Percentiles rank a stretch among this genome's conserved stretches.
Evolutionary conservation across 805 yeast genomes (phyloP).

Genomic region (Zygoascus ofunaensis): DNA sequence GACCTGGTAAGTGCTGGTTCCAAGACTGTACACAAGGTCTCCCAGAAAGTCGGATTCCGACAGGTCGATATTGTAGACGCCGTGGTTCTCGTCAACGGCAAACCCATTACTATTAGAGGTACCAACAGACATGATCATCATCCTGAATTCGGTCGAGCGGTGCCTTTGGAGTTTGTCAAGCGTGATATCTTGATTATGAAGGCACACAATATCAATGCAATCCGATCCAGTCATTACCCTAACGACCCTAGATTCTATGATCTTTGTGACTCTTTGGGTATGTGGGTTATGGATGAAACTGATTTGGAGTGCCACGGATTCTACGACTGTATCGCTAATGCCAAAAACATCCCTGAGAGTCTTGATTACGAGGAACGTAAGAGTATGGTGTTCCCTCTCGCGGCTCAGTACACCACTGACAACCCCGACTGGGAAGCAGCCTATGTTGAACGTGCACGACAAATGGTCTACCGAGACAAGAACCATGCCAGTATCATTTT

Average conservation of each 20-base stretch:
- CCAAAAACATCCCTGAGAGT: slow-evolving; percentile 9
- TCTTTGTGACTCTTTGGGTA: slow-evolving; percentile 25
- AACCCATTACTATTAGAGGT: slow-evolving; percentile 25
- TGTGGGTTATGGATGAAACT: slow-evolving; percentile 32
- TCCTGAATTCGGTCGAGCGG: slow-evolving; percentile 30
- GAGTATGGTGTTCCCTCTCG: slow-evolving; percentile 6
- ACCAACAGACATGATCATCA: slow-evolving; percentile 33
- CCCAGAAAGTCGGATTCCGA: slow-evolving; percentile 27
- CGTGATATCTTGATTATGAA: slow-evolving; percentile 29
- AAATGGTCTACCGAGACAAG: slow-evolving; percentile 27
- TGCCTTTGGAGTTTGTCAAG: slow-evolving; percentile 26
- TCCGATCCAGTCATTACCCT: slow-evolving; percentile 32
- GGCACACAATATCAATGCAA: slow-evolving; percentile 28
- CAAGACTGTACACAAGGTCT: slow-evolving; percentile 12
- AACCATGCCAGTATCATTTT: slow-evolving; percentile 30
- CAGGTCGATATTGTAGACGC: slow-evolving; percentile 26
- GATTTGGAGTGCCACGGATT: slow-evolving; percentile 33
- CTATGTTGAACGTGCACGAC: slow-evolving; percentile 29
- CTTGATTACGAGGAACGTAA: slow-evolving; percentile 11
- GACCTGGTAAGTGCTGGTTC: slow-evolving; percentile 8
- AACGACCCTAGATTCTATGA: slow-evolving; percentile 27
- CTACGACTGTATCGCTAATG: slow-evolving; percentile 11
- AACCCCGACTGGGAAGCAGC: slow-evolving; percentile 28
- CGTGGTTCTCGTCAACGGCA: slow-evolving; percentile 27
- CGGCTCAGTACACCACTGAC: slow-evolving; percentile 24